Evolutionary conservation across 2,329 filamentous ascomycete genomes (phyloP), one percentile per base, ranked within the genome.

Genomic region (Colletotrichum lupini): DNA sequence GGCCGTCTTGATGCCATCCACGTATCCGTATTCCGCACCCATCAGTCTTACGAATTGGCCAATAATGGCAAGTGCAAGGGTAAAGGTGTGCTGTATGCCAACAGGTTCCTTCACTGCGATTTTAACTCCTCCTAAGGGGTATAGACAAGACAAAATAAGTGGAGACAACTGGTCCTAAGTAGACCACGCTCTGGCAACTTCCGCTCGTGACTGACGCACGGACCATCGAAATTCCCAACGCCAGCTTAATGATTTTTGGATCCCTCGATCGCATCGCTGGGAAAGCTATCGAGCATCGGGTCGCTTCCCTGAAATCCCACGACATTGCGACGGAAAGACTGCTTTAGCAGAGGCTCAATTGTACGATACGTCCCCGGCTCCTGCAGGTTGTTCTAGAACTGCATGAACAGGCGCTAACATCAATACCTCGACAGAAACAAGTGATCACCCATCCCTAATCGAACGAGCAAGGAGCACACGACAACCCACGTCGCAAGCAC

Each of bases 181-280:
- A 3, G 16, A 65, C 4, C 9, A 6, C 14, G 1, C 16, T 3
- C n/a, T 56, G 71, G 67, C 28, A 66, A 56, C 19, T 61, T 71
- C 71, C 71, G 67, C 32, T 12, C 19, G 12, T 4, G 12, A 35
- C 1, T 0, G 1, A 4, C 2, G 67, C 71, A 71, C 67, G 60
- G 71, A 16, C 67, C 71, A 70, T 11, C 46, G 0, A 52, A 52
- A 60, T 28, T 30, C 56, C 56, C 55, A 53, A 60, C 16, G 19
- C 35, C 7, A 58, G 67, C 49, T 63, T 49, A 24, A 22, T 65
- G 67, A 61, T 56, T 73, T 73, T 73, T 52, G 71, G 71, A 61
- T 61, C 24, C 26, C 14, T 52, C 22, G 24, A 60, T 46, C 61
- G 11, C 26, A 49, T 32, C 35, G 28, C 58, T 35, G 14, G 11